Evolutionary conservation across 2,329 filamentous ascomycete species (phyloP).

Genomic region (Epichloe amarillans): DNA sequence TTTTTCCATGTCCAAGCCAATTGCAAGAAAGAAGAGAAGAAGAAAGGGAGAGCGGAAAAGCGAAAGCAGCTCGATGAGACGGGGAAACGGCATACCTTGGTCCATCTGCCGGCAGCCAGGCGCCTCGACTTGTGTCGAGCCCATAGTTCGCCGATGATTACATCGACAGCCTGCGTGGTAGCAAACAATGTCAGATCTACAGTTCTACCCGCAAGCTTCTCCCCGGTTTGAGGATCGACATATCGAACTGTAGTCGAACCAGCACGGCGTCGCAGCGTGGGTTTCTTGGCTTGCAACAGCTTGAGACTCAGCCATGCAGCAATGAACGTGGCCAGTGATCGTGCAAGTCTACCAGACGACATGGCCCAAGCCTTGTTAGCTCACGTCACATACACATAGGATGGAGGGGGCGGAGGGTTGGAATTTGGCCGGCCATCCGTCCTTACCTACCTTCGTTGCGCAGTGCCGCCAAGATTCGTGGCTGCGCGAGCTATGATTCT

Average conservation of each 20-base stretch:
- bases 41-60: neutral
- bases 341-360: slow-evolving; percentile 31
- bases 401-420: neutral
- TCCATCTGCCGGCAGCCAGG: slow-evolving; percentile 32
- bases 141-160: slow-evolving; percentile 55
- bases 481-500: slow-evolving; percentile 15
- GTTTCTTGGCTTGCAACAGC: slow-evolving; percentile 41
- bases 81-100: slow-evolving; percentile 20
- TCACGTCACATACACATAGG: too few relatives aligned
- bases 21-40: neutral
- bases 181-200: slow-evolving; percentile 76
- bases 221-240: slow-evolving; percentile 4
- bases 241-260: slow-evolving; percentile 9
- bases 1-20: too few relatives aligned
- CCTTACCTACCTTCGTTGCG: slow-evolving; percentile 15
- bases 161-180: slow-evolving; percentile 56
- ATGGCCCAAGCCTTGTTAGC: neutral
- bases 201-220: slow-evolving; percentile 50
- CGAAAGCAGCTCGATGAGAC: neutral
- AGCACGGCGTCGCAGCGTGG: slow-evolving; percentile 13
- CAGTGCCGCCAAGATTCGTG: slow-evolving; percentile 12
- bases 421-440: neutral
- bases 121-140: slow-evolving; percentile 32
- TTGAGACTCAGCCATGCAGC: slow-evolving; percentile 44
- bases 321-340: slow-evolving; percentile 45